phyloP scores from a whole-genome alignment of 2,329 filamentous ascomycete genomes.

The Raffaelea albimanens region DNA sequence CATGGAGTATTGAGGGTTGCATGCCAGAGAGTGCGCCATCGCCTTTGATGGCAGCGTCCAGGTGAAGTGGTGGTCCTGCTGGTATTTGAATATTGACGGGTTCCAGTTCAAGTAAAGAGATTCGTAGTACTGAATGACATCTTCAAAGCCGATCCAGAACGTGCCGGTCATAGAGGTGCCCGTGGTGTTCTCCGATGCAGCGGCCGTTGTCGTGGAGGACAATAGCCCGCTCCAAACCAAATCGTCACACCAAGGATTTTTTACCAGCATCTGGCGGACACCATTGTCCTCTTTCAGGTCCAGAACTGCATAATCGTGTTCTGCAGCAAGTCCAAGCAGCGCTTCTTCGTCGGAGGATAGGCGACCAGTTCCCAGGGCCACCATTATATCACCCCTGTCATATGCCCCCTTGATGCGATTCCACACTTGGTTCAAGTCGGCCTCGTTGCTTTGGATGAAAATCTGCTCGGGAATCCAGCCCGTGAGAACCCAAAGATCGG shows the following conservation, averaged over 20 bases:
- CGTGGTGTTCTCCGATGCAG: conserved; percentile 9
- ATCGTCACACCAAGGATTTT: conserved; percentile 92
- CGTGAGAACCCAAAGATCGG: conserved; percentile 83
- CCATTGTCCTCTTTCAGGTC: conserved; percentile 60
- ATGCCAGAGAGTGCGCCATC: conserved; percentile 45
- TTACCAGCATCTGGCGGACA: conserved; percentile 66
- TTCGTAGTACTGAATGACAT: conserved; percentile 84
- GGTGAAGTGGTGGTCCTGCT: conserved; percentile 82
- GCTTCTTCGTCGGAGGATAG: conserved; percentile 69
- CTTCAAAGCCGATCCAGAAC: conserved; percentile 88
- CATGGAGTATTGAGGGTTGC: conserved; percentile 66
- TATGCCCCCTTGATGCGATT: conserved; percentile 65
- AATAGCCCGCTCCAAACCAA: conserved; percentile 58
- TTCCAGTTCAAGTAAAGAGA: conserved; percentile 98
- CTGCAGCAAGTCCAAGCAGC: conserved; percentile 70
- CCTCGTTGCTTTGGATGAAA: conserved; percentile 71
- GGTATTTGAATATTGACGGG: conserved; percentile 66
- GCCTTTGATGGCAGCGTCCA: conserved; percentile 55
- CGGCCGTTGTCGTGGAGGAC: background rate
- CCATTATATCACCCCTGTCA: conserved; percentile 66
- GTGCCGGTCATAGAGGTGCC: conserved; percentile 52
- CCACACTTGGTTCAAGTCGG: conserved; percentile 71
- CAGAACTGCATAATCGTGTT: conserved; percentile 91
- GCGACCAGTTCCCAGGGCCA: conserved; percentile 84
- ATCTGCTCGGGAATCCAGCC: conserved; percentile 97